Base-by-base conservation (phyloP, 2,329 filamentous ascomycete genomes). In the Penicillium sp. region DNA sequence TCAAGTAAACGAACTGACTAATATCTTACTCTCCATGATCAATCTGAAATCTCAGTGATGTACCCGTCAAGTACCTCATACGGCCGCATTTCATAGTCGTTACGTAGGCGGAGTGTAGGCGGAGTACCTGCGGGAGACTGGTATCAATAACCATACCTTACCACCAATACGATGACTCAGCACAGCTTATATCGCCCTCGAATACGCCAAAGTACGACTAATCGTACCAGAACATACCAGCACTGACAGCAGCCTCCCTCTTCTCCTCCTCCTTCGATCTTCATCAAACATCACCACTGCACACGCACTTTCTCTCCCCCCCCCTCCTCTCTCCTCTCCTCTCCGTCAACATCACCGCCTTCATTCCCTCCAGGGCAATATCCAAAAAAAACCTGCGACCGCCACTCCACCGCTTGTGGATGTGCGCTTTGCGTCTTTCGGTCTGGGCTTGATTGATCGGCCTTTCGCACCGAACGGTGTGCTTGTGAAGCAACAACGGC, bases 371-470 rank as follows among this genome's bases (percentile, higher is more conserved):
- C n/a, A 47, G 24, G 17, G n/a, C 37, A 35, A 49, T 35, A 38
- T 28, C 30, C n/a, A n/a, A n/a, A 22, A 9, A n/a, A n/a, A 22
- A 9, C 12, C 10, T 57, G 42, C 19, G 30, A 49, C 38, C 44
- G 57, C 59, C 47, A 57, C 47, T 66, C 24, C 40, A 42, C 44
- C 63, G 35, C 59, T 64, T 61, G 65, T 77, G 74, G 71, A 78
- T 78, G 76, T 69, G 72, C 70, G 70, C 71, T 66, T 70, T 67
- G 62, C 68, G 62, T 67, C 68, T 70, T 66, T 61, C 65, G 62
- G 65, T 59, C 63, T 65, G 72, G 75, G 72, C 72, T 74, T 74
- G 73, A 72, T 73, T 73, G 69, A 75, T 76, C 73, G 70, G 72
- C 74, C 69, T 70, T 70, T 70, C 66, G 66, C 65, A 68, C 65